These are phyloP conservation scores for Ramaria sp. DNA, from an alignment of 768 basidiomycete species.

Conservation along the genomic window DNA sequence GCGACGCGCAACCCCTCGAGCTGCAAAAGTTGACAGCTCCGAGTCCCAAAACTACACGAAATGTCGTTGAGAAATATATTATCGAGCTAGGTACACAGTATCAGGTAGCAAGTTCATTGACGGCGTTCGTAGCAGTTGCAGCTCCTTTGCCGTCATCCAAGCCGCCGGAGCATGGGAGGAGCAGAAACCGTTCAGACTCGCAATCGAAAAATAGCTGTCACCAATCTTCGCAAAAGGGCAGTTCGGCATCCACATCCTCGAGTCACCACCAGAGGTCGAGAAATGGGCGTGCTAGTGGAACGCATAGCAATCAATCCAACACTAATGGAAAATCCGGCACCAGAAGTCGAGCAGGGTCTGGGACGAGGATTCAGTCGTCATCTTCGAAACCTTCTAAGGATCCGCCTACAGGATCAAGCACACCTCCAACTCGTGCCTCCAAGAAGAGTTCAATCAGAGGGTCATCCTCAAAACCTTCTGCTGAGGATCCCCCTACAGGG, in stretches of 20 bases:
- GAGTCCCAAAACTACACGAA: slow-evolving; percentile 22
- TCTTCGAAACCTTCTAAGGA: not conserved
- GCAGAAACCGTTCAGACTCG: not conserved
- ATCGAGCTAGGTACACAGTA: slow-evolving; percentile 40
- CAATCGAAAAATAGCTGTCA: too few relatives aligned
- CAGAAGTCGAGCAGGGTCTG: too few relatives aligned
- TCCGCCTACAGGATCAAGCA: not conserved
- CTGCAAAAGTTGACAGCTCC: slow-evolving; percentile 14
- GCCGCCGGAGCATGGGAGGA: not conserved
- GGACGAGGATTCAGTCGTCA: too few relatives aligned
- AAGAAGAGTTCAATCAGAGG: not conserved
- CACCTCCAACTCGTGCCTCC: not conserved
- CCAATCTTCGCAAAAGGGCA: too few relatives aligned
- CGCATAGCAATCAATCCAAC: too few relatives aligned
- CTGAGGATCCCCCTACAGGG: too few relatives aligned
- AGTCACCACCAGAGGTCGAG: too few relatives aligned
- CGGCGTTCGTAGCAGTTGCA: slow-evolving; percentile 48
- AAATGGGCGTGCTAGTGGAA: too few relatives aligned
- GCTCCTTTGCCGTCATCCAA: not conserved
- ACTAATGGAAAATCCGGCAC: too few relatives aligned
- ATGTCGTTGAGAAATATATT: slow-evolving; percentile 34
- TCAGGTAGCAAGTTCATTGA: slow-evolving; percentile 39
- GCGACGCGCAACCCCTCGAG: not conserved
- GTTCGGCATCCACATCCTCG: too few relatives aligned
- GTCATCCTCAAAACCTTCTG: too few relatives aligned